Base-by-base conservation (phyloP, 2,329 filamentous ascomycete species). In the Neocatenulostroma microsporum region DNA sequence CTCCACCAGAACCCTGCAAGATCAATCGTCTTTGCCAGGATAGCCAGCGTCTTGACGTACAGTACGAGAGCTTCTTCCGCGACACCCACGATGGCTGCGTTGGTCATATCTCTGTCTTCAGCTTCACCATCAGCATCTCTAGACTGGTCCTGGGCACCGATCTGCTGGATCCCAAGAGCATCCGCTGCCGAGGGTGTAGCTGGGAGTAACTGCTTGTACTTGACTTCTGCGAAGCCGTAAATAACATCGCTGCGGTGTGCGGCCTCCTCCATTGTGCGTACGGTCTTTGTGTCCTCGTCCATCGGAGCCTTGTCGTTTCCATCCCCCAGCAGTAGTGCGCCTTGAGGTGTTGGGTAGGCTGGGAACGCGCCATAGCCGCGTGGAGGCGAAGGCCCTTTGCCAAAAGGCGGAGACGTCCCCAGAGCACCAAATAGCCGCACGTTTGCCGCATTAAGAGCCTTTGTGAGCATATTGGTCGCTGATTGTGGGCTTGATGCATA, bases 221-320 rank as follows among this genome's bases (percentile, higher is more conserved):
- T 98, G 56, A 98, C 89, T 63, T 98, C 89, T 5, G 91, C 91
- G 62, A 98, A 96, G 3, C 89, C 88, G 58, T 88, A 98, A 3
- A 98, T 88, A 30, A 95, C 91, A 59, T 98, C 88, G 56, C 88
- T 95, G 25, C 88, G 75, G 21, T 87, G 91, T 2, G 91, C 91
- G 46, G 85, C 82, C 51, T 96, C 88, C 59, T 98, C 89, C 39
- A 96, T 87, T 29, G 77, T 74, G 53, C 87, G 82, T 2, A 89
- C 78, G 26, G 84, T 79, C 46, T 76, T 77, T 12, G 73, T 70
- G 56, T 96, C 91, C 54, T 95, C 88, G 46, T 95, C 87, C 14
- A 78, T 64, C 23, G 67, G 71, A 14, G 73, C 69, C 54, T 76
- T 82, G 10, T 57, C 54, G 9, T 73, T 74, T 36, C 81, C 79